Evolutionary conservation across 441 rosid species (phyloP).

Genomic region (Gossypium gossypioides): DNA sequence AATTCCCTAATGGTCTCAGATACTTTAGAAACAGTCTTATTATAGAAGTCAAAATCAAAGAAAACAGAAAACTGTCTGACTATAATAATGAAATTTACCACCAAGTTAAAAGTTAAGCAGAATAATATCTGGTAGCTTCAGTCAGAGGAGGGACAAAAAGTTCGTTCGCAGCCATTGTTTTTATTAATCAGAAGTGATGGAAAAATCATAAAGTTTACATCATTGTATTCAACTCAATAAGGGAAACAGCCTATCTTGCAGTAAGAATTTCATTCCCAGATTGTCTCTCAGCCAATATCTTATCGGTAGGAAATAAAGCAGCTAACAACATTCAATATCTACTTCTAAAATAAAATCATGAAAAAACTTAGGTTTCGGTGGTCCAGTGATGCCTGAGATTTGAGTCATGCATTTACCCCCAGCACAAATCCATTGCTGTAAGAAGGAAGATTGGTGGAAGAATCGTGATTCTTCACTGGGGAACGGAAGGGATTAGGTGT

Average conservation of each 20-base stretch:
- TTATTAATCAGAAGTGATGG: not conserved
- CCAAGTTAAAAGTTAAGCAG: not conserved
- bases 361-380: not conserved
- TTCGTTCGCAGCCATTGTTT: not conserved
- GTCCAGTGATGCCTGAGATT: not conserved
- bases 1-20: not conserved
- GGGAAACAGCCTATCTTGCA: not conserved
- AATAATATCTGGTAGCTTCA: not conserved
- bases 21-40: not conserved
- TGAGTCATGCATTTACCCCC: constrained; percentile 30
- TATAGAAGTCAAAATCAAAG: not conserved
- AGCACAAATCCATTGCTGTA: constrained; percentile 39
- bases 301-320: not conserved
- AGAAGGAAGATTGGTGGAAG: constrained; percentile 35
- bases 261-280: not conserved
- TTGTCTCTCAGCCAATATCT: not conserved
- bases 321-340: not conserved
- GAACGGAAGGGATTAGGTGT: constrained; percentile 40
- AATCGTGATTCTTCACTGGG: constrained; percentile 24
- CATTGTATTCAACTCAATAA: constrained; percentile 2
- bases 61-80: not conserved
- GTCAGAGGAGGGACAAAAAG: not conserved
- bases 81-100: not conserved
- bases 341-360: not conserved
- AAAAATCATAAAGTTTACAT: not conserved